phyloP scores from a whole-genome alignment of 2,329 filamentous ascomycete species.

The Diplodia intermedia region DNA sequence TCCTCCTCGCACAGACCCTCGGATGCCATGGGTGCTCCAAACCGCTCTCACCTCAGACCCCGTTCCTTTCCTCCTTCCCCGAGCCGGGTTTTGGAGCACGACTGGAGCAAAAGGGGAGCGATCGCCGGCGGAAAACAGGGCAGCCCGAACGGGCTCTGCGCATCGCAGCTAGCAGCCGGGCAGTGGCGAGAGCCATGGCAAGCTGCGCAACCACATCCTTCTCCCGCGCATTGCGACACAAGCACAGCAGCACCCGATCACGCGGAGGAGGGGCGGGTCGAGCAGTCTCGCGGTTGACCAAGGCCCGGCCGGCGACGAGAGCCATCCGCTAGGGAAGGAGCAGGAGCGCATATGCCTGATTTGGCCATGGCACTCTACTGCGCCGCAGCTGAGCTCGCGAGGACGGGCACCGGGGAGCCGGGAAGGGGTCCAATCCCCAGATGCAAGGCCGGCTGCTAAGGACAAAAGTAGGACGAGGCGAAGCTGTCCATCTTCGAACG shows the following conservation, averaged over 20 bases:
- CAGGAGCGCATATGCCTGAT: not conserved
- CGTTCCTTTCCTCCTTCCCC: not conserved
- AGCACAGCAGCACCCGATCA: not conserved
- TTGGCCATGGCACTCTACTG: not conserved
- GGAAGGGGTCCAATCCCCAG: conserved; percentile 2
- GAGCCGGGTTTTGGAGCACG: not conserved
- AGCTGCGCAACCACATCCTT: not conserved
- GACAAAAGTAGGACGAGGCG: not conserved
- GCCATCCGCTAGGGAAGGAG: not conserved
- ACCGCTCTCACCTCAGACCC: not conserved
- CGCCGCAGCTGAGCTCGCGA: not conserved
- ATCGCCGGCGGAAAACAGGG: conserved; percentile 2
- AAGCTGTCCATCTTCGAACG: conserved; percentile 14
- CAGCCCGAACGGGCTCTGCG: not conserved
- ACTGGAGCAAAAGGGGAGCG: not conserved
- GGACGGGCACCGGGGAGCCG: not conserved
- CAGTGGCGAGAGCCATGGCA: not conserved
- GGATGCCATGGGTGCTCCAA: not conserved
- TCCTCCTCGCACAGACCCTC: not conserved
- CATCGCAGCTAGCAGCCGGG: not conserved
- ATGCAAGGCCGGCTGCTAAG: conserved; percentile 2
- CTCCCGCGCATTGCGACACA: not conserved
- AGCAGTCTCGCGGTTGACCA: not conserved
- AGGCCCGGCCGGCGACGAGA: not conserved
- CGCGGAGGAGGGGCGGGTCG: no score